Evolutionary conservation across 768 basidiomycete genomes (phyloP).

Genomic region (Rubroboletus satanas): DNA sequence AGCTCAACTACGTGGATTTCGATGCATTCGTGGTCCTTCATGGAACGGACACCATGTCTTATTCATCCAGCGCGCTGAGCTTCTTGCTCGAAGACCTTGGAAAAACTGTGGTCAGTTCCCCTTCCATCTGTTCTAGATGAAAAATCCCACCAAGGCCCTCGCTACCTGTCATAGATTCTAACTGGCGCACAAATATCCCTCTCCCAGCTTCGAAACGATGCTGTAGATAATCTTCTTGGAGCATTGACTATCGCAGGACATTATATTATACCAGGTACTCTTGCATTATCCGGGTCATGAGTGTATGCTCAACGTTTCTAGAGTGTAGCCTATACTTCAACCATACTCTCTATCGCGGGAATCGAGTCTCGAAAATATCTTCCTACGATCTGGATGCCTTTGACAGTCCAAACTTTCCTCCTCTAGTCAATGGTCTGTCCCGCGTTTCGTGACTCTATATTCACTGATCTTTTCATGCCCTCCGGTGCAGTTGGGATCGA

Average conservation of each 20-base stretch:
- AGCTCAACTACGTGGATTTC: conserved; percentile 80
- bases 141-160: not conserved
- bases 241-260: conserved; percentile 87
- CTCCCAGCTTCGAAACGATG: conserved; percentile 89
- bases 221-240: conserved; percentile 88
- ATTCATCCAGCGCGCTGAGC: conserved; percentile 82
- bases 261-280: conserved; percentile 82
- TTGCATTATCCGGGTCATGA: not conserved
- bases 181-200: conserved; percentile 94
- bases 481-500: conserved; percentile 72
- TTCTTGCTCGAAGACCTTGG: conserved; percentile 92
- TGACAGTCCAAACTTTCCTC: conserved; percentile 77
- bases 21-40: conserved; percentile 91
- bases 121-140: not conserved
- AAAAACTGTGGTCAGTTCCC: conserved; percentile 69
- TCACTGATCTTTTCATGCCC: conserved; percentile 3
- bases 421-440: conserved; percentile 68
- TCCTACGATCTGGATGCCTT: conserved; percentile 84
- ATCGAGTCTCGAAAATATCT: conserved; percentile 77
- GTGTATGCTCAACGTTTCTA: conserved; percentile 25
- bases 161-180: conserved; percentile 54
- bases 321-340: conserved; percentile 90
- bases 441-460: not conserved
- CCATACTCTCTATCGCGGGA: conserved; percentile 81
- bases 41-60: conserved; percentile 91